A percentile compares a stretch with the other conserved stretches of the same genome.
phyloP scores from a whole-genome alignment of 441 rosid genomes.

The Adansonia gregorii region DNA sequence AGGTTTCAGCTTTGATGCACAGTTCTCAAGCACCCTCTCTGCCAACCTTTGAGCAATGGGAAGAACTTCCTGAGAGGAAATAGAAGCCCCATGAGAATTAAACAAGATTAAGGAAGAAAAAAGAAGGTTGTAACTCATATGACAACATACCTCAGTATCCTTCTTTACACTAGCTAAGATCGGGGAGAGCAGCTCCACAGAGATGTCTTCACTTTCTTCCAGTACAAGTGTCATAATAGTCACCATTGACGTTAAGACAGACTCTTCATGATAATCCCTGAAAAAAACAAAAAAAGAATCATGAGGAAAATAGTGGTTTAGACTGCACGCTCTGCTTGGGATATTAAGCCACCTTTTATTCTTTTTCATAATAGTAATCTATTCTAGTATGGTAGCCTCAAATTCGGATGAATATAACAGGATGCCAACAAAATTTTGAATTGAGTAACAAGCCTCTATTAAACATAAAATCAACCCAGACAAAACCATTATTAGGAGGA shows the following conservation, averaged over 20 bases:
- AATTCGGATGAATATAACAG: too few relatives aligned
- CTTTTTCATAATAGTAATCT: too few relatives aligned
- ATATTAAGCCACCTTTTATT: too few relatives aligned
- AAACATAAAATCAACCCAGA: not conserved
- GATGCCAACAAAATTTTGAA: too few relatives aligned
- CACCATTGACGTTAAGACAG: conserved; percentile 82
- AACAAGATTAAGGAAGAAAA: conserved; percentile 20
- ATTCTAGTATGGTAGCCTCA: too few relatives aligned
- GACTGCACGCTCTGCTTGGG: too few relatives aligned
- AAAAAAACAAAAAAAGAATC: conserved; percentile 21
- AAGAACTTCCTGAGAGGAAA: conserved; percentile 56
- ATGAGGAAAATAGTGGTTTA: too few relatives aligned
- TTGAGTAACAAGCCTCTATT: not conserved
- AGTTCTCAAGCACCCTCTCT: conserved; percentile 74
- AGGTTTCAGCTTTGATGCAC: conserved; percentile 75
- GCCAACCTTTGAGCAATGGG: conserved; percentile 74
- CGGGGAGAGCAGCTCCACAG: conserved; percentile 77
- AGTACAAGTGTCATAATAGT: conserved; percentile 89
- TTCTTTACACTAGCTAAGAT: conserved; percentile 62
- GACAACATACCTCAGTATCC: conserved; percentile 71
- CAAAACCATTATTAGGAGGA: not conserved
- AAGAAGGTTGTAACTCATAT: not conserved
- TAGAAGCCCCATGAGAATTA: not conserved
- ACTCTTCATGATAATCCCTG: conserved; percentile 66
- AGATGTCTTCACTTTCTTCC: conserved; percentile 96